These are phyloP conservation scores for Solanum chiquidenum DNA, from an alignment of 257 asterid genomes.

Conservation along the genomic window DNA sequence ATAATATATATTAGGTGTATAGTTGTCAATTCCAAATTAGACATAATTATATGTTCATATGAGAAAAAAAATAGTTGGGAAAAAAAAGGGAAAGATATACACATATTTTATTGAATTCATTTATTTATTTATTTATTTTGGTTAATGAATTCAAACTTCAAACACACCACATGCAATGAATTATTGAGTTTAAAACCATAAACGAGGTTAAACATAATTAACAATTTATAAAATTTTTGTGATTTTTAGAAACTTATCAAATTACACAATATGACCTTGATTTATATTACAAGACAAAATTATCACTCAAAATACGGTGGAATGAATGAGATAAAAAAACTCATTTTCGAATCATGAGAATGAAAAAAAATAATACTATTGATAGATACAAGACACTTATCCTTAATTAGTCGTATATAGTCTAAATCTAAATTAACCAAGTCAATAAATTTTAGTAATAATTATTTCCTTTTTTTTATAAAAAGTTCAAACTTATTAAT, in stretches of 20 bases:
- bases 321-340: background rate
- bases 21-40: no score
- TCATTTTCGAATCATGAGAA: background rate
- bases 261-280: background rate
- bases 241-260: no score
- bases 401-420: background rate
- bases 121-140: no score
- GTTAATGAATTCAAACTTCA: background rate
- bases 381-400: background rate
- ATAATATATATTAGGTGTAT: no score
- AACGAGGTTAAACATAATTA: no score
- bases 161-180: background rate
- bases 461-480: fast-evolving
- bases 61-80: no score
- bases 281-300: background rate
- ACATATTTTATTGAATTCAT: background rate
- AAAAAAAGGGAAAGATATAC: no score
- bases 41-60: no score
- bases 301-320: background rate
- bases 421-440: background rate
- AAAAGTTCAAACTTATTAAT: no score
- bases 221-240: no score
- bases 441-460: background rate
- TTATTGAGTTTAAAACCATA: background rate
- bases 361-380: background rate